These are phyloP conservation scores for Plasmodium malariae DNA, from an alignment of 169 alveolate species.

Conservation along the genomic window DNA sequence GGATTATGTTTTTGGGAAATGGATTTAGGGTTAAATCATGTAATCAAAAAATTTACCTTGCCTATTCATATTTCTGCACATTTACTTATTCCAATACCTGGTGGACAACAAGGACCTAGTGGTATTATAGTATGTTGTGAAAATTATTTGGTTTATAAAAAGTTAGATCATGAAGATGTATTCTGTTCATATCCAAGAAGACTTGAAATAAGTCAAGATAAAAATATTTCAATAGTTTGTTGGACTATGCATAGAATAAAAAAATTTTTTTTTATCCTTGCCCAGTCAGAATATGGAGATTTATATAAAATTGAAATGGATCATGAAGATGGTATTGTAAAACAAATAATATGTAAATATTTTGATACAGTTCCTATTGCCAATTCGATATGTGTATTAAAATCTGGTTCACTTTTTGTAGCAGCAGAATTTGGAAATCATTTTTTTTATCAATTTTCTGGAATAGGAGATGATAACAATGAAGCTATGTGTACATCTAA, in stretches of 20 bases:
- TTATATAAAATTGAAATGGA: conserved; percentile 90
- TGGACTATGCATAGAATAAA: conserved; percentile 94
- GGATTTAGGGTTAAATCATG: conserved; percentile 99
- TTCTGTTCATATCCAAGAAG: conserved; percentile 96
- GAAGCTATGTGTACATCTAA: conserved; percentile 92
- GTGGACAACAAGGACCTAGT: conserved; percentile 97
- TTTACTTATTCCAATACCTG: conserved; percentile 94
- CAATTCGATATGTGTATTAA: conserved; percentile 93
- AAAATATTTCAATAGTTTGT: conserved; percentile 91
- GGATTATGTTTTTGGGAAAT: conserved; percentile 96
- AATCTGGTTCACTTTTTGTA: conserved; percentile 96
- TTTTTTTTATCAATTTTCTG: conserved; percentile 87
- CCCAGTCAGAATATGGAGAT: conserved; percentile 97
- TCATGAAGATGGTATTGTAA: conserved; percentile 92
- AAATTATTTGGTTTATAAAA: conserved; percentile 94
- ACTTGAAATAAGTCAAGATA: conserved; percentile 91
- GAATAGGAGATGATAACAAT: conserved; percentile 87
- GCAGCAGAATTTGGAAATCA: conserved; percentile 98
- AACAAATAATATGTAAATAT: conserved; percentile 92
- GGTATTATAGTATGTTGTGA: conserved; percentile 98
- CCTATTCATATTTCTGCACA: conserved; percentile 92
- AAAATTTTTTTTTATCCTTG: conserved; percentile 94
- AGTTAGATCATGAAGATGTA: conserved; percentile 94
- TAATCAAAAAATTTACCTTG: conserved; percentile 93
- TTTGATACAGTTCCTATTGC: conserved; percentile 98